Evolutionary conservation across 192 early-diverging fungal species (phyloP).

Genomic region (Umbelopsis sp.): DNA sequence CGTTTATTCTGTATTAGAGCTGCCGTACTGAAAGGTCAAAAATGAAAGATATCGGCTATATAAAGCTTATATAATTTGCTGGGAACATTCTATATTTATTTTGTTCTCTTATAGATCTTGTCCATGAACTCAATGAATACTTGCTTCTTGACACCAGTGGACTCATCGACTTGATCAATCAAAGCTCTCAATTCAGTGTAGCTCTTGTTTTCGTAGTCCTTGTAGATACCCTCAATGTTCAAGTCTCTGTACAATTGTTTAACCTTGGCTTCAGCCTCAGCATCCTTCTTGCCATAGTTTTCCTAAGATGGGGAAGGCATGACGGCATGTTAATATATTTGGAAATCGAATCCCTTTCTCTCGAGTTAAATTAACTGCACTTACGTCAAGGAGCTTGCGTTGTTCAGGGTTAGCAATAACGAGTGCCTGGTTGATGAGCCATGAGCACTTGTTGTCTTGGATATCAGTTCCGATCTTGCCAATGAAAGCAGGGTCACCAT

Average conservation of each 20-base stretch:
- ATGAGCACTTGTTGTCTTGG: conserved; percentile 99
- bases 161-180: conserved; percentile 83
- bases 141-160: conserved; percentile 67
- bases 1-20: too few relatives aligned
- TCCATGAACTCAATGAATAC: conserved; percentile 93
- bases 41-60: background rate
- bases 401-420: conserved; percentile 77
- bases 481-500: conserved; percentile 84
- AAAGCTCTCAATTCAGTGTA: conserved; percentile 70
- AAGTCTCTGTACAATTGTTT: conserved; percentile 87
- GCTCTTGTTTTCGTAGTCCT: conserved; percentile 87
- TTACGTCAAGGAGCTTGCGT: conserved; percentile 77
- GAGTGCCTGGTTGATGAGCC: conserved; percentile 95
- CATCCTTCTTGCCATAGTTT: conserved; percentile 90
- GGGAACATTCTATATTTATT: conserved; percentile 52
- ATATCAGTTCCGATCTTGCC: conserved; percentile 99
- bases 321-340: too few relatives aligned
- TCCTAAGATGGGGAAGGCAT: conserved; percentile 55
- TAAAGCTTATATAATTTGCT: background rate
- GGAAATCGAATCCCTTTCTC: background rate
- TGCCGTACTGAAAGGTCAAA: too few relatives aligned
- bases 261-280: conserved; percentile 75
- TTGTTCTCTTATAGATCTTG: conserved; percentile 93
- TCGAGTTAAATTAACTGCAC: background rate
- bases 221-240: conserved; percentile 77